Evolutionary conservation across 1,139 yeast genomes (phyloP).

Genomic region (Saccharomyces pastorianus): DNA sequence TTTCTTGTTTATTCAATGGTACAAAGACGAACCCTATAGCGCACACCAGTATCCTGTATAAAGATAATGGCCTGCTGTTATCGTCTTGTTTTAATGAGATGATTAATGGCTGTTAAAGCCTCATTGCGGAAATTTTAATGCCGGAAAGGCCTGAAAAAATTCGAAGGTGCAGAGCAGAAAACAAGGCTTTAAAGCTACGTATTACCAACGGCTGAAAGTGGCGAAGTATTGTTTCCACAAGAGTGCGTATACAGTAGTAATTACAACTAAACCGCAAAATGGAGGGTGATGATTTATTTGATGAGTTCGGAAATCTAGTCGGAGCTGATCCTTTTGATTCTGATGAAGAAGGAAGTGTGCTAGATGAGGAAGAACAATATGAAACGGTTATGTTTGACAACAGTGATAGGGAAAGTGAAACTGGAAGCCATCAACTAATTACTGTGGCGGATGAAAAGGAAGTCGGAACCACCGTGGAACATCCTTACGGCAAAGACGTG

Average conservation of each 20-base stretch:
- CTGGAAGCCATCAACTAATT: neutral
- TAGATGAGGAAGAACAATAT: slow-evolving; percentile 17
- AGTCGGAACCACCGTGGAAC: slow-evolving; percentile 9
- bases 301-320: slow-evolving; percentile 51
- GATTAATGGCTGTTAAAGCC: neutral
- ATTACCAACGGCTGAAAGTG: neutral
- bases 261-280: neutral
- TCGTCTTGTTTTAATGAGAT: neutral
- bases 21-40: neutral
- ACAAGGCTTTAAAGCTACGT: neutral
- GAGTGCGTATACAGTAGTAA: neutral
- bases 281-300: slow-evolving; percentile 25
- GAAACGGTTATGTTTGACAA: slow-evolving; percentile 2
- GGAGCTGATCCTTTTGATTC: slow-evolving; percentile 43
- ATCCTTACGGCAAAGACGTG: slow-evolving; percentile 50
- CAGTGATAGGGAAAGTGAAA: slow-evolving; percentile 9
- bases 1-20: neutral
- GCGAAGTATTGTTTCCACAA: neutral
- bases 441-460: slow-evolving; percentile 16
- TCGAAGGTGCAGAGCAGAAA: neutral
- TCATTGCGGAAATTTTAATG: slow-evolving; percentile 1
- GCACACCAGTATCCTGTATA: too few species aligned
- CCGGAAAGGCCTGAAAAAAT: neutral
- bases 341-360: slow-evolving; percentile 33
- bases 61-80: neutral